Evolutionary conservation across 2,329 filamentous ascomycete genomes (phyloP), one percentile per base, ranked within the genome.

Genomic region (Colletotrichum sp.): DNA sequence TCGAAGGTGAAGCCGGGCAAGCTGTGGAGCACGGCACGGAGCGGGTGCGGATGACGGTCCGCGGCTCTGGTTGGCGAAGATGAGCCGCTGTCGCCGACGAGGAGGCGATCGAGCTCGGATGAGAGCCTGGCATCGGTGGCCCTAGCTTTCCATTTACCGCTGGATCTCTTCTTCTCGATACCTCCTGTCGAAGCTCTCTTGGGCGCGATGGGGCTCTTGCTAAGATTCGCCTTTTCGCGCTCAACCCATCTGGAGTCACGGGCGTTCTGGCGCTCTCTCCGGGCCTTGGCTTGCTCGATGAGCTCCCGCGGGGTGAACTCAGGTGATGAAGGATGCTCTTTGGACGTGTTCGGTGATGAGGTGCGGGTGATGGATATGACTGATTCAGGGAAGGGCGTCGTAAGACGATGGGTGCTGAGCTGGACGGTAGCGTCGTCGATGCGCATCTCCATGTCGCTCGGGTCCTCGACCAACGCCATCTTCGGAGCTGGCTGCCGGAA

Each of bases 1-100:
- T 64, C 74, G 30, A 65, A 76, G 6, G 49, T 39, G 21, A 73
- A 73, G 6, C 74, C 74, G 1, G 70, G 74, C 10, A 76, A 9
- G 30, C 59, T 69, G 21, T 69, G 74, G 1, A 76, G 59, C 1
- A 73, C 64, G 3, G 70, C 55, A 10, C 74, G 64, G 1, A 76
- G 49, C 1, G 74, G 74, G 36, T 76, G 74, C 1, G 73, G 64
- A 10, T 68, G 34, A 21, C 49, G 49, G 26, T 71, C 39, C 8
- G 15, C 26, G 18, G 7, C 30, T n/a, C n/a, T 65, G 30, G 2
- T 6, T 10, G 8, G 44, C 13, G 3, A 7, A 12, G 21, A 18
- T 30, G 55, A 13, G 15, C 24, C 44, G 44, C 44, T 36, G 7
- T 76, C 65, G 36, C 71, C 70, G 18, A 76, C 57, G 18, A 65